Evolutionary conservation across 192 early-diverging fungal species (phyloP).

Genomic region (Phycomyces nitens): DNA sequence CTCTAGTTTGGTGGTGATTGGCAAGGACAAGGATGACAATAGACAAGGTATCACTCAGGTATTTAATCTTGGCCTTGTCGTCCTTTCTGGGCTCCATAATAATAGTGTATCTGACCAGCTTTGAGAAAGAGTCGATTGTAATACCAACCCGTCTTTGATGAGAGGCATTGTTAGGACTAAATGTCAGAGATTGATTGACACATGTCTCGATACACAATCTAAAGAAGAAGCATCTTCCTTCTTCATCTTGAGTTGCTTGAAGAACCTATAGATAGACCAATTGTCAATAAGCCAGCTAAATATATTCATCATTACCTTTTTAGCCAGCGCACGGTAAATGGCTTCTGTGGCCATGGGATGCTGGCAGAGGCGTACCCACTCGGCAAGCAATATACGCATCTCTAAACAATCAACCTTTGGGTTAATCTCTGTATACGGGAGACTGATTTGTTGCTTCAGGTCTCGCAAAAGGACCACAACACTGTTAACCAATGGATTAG

Average conservation of each 20-base stretch:
- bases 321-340: slow-evolving; percentile 57
- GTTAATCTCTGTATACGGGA: slow-evolving; percentile 23
- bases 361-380: slow-evolving; percentile 76
- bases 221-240: slow-evolving; percentile 86
- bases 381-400: slow-evolving; percentile 57
- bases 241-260: slow-evolving; percentile 59
- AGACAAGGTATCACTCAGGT: slow-evolving; percentile 79
- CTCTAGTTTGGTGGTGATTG: slow-evolving; percentile 75
- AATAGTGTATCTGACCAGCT: slow-evolving; percentile 72
- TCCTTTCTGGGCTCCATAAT: slow-evolving; percentile 52
- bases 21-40: slow-evolving; percentile 82
- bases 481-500: slow-evolving; percentile 3
- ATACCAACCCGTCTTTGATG: slow-evolving; percentile 56
- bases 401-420: slow-evolving; percentile 43
- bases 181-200: slow-evolving; percentile 68
- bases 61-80: slow-evolving; percentile 55
- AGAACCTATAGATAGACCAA: not conserved
- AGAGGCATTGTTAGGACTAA: slow-evolving; percentile 38
- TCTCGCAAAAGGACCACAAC: slow-evolving; percentile 35
- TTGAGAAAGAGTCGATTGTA: slow-evolving; percentile 87
- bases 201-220: slow-evolving; percentile 82
- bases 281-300: not conserved
- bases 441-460: slow-evolving; percentile 7
- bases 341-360: slow-evolving; percentile 71
- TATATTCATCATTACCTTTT: slow-evolving; percentile 8